Conservation (phyloP, 1,284 basidiomycete species). For the Sphagnurus paluster region DNA sequence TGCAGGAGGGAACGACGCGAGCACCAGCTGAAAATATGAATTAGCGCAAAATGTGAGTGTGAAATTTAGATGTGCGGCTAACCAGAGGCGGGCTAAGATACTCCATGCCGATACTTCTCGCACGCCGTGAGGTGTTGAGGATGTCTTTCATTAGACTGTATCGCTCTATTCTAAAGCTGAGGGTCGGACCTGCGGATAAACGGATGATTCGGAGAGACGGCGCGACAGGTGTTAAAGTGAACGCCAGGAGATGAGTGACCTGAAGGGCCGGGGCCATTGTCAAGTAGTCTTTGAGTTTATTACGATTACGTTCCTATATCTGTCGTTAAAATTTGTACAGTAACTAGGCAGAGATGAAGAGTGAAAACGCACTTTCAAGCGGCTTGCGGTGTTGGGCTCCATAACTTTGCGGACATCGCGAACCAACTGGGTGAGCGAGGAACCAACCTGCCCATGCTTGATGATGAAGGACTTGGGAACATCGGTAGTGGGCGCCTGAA, state of each 20-base stretch:
- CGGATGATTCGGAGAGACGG: constrained; percentile 89
- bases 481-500: constrained; percentile 33
- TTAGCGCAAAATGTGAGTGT: background rate
- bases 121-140: constrained; percentile 62
- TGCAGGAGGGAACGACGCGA: constrained; percentile 74
- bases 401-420: constrained; percentile 93
- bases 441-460: constrained; percentile 91
- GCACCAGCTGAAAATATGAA: constrained; percentile 54
- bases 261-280: constrained; percentile 90
- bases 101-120: constrained; percentile 80
- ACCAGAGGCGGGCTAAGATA: constrained; percentile 87
- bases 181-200: constrained; percentile 90
- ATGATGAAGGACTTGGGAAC: constrained; percentile 86
- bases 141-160: constrained; percentile 92
- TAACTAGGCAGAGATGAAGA: background rate
- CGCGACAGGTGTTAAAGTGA: constrained; percentile 84
- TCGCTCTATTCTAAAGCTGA: constrained; percentile 91
- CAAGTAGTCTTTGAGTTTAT: constrained; percentile 94
- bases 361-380: constrained; percentile 67
- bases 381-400: constrained; percentile 96
- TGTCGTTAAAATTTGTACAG: constrained; percentile 10
- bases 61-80: constrained; percentile 25
- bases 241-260: constrained; percentile 92
- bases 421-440: constrained; percentile 86
- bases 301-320: constrained; percentile 82